These are phyloP conservation scores for Neopestalotiopsis rosae DNA, from an alignment of 2,329 filamentous ascomycete species.

Conservation along the genomic window DNA sequence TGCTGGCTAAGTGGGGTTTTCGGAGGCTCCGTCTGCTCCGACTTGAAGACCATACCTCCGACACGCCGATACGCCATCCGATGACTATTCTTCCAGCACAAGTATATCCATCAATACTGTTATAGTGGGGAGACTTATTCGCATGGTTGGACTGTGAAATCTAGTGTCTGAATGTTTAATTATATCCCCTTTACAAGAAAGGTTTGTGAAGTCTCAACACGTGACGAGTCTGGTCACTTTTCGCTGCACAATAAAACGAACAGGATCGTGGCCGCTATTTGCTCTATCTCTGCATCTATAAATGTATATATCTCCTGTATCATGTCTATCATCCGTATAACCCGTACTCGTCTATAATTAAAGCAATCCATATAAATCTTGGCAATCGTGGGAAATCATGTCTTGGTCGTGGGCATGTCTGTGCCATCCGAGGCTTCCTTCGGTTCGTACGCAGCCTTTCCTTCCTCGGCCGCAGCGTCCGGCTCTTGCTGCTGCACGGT, in stretches of 20 bases:
- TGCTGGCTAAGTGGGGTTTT: not conserved
- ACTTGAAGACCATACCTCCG: not conserved
- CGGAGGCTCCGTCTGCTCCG: conserved; percentile 7
- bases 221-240: too few relatives aligned
- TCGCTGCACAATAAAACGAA: not conserved
- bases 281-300: not conserved
- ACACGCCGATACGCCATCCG: not conserved
- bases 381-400: not conserved
- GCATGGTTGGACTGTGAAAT: not conserved
- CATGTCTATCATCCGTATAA: too few relatives aligned
- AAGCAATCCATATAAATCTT: not conserved
- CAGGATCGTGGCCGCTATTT: not conserved
- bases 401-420: not conserved
- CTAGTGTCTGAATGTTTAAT: not conserved
- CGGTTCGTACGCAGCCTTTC: not conserved
- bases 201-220: too few relatives aligned
- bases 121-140: not conserved
- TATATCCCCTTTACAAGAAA: too few relatives aligned
- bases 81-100: too few relatives aligned
- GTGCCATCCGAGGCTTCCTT: not conserved
- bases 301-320: not conserved
- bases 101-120: not conserved
- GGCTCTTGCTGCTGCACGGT: not conserved
- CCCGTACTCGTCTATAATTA: too few relatives aligned
- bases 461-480: not conserved